Evolutionary conservation across 2,329 filamentous ascomycete species (phyloP), one percentile per base, ranked within the genome.

Genomic region (Diaporthe sp.): DNA sequence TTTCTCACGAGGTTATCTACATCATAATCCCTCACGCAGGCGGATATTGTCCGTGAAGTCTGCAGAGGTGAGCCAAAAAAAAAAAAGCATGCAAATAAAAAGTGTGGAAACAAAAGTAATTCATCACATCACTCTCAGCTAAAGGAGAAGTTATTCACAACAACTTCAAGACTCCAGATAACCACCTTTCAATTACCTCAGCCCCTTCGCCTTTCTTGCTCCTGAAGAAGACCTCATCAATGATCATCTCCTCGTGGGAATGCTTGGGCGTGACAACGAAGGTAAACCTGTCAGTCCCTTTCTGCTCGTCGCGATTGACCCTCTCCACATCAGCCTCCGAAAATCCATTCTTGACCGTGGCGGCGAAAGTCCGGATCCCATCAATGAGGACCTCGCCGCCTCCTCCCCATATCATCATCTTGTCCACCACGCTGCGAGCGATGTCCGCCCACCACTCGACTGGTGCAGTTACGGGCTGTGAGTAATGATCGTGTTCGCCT

Each of bases 331-430:
- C 71, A 2, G 44, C 61, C 19, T 37, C 39, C 6, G 72, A 57
- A 31, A 73, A 73, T 4, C 72, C 72, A 1, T 51, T 46, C 49
- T 65, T 68, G 5, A 73, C 72, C 10, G 62, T 67, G 5, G 49
- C 51, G 22, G 72, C 72, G 7, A 73, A 73, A 17, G 10, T 28
- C 19, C 51, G 59, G 3, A 73, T 73, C 12, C 49, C 46, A 19
- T 68, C 72, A 34, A 73, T 31, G 3, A 73, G 39, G 13, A 73
- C 61, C 37, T 73, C 72, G 10, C 61, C 22, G 2, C 72, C 61
- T 2, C 72, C 72, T 28, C 72, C 72, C 72, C 72, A 73, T 28
- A 73, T 73, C 72, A 73, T 42, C 57, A 73, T 57, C 22, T 73
- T 67, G 12, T 68, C 59, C 5, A 73, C 72, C 25, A 37, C 72